Evolutionary conservation across 2,329 filamentous ascomycete species (phyloP).

Genomic region (Colletotrichum chrysophilum): DNA sequence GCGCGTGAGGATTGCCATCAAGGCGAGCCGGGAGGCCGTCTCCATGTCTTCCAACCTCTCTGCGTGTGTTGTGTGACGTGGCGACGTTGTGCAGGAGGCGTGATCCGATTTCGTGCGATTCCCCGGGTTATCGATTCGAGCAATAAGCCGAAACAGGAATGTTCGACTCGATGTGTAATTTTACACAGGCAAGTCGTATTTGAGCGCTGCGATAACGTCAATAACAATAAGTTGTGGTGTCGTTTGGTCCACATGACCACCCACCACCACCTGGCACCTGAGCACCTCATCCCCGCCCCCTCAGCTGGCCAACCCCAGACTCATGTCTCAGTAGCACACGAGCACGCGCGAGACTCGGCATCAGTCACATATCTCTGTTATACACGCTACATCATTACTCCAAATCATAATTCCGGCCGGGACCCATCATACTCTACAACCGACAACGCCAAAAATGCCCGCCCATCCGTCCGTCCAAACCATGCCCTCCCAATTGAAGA

Average conservation of each 20-base stretch:
- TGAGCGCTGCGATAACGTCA: neutral
- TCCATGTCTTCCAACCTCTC: neutral
- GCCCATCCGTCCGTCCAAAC: neutral
- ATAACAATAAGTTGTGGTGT: neutral
- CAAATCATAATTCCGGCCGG: neutral
- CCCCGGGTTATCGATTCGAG: neutral
- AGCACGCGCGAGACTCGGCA: neutral
- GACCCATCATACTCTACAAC: conserved; percentile 1
- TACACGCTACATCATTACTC: neutral
- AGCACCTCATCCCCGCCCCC: neutral
- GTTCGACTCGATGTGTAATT: neutral
- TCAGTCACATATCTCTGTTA: neutral
- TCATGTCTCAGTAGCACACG: neutral
- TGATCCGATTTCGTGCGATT: neutral
- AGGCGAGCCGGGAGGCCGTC: neutral
- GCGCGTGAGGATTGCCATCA: neutral
- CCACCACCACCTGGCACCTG: neutral
- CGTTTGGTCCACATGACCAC: neutral
- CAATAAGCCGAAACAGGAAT: neutral
- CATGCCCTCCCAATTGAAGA: neutral
- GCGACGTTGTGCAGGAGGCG: neutral
- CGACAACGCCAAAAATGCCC: conserved; percentile 12
- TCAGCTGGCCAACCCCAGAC: neutral
- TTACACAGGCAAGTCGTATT: neutral
- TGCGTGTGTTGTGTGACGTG: neutral